A percentile compares a stretch with the other conserved stretches of the same genome.
These are phyloP conservation scores for Articulospora tetracladia DNA, from an alignment of 495 filamentous ascomycete genomes.

Conservation along the genomic window DNA sequence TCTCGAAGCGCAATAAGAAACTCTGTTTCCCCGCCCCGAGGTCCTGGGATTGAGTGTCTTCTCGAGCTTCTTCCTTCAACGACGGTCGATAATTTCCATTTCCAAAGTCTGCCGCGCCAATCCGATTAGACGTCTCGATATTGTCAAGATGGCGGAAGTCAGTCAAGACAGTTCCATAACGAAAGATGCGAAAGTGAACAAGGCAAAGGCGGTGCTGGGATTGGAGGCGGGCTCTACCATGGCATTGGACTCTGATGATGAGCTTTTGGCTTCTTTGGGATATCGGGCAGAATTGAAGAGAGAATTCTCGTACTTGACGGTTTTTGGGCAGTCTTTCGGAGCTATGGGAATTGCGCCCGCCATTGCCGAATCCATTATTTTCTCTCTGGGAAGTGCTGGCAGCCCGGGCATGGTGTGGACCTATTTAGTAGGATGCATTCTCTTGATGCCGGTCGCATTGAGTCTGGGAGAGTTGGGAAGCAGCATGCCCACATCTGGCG, in stretches of 20 bases:
- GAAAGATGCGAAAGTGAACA: conserved; percentile 4
- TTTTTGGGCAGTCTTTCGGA: conserved; percentile 22
- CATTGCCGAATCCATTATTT: conserved; percentile 19
- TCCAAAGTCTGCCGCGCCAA: not conserved
- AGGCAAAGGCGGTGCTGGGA: conserved; percentile 5
- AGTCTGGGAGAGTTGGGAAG: conserved; percentile 20
- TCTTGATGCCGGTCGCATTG: conserved; percentile 17
- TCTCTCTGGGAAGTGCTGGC: conserved; percentile 17
- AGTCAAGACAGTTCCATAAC: conserved; percentile 3
- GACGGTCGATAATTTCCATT: not conserved
- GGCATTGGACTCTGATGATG: conserved; percentile 11
- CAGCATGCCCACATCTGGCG: conserved; percentile 21
- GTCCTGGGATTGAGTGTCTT: not conserved
- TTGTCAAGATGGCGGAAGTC: conserved; percentile 2
- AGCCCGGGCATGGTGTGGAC: conserved; percentile 21
- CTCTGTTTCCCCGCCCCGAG: not conserved
- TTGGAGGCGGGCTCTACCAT: conserved; percentile 5
- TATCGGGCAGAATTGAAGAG: conserved; percentile 20
- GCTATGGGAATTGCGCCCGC: conserved; percentile 24
- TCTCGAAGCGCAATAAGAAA: conserved; percentile 1
- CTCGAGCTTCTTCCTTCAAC: not conserved
- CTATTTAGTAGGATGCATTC: conserved; percentile 17
- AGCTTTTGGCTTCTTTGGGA: conserved; percentile 15
- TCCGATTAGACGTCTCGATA: not conserved
- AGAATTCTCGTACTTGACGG: conserved; percentile 21